Conservation (phyloP, 805 yeast species). For the Yarrowia keelungensis region DNA sequence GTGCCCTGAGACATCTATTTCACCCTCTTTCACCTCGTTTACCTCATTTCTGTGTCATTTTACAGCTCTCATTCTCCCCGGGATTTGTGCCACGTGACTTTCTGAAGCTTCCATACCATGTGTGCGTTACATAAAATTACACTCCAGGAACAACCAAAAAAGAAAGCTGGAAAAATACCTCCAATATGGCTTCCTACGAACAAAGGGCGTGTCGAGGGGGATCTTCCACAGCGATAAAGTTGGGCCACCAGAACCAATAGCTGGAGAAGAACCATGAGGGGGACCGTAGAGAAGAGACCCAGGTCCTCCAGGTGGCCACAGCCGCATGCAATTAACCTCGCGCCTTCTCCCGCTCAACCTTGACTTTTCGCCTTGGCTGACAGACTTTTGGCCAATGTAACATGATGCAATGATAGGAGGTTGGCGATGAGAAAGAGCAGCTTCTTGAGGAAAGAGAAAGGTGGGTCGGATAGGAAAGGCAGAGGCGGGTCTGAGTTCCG, state of each 20-base stretch:
- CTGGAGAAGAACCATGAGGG: too few relatives aligned
- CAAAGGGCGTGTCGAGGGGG: not conserved
- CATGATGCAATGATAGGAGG: conserved; percentile 15
- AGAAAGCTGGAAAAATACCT: conserved; percentile 12
- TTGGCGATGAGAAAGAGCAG: not conserved
- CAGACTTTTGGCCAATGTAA: conserved; percentile 18
- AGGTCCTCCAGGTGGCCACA: not conserved
- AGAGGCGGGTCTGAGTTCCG: conserved; percentile 11
- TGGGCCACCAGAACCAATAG: not conserved
- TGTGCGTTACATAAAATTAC: conserved; percentile 28
- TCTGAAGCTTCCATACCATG: conserved; percentile 6
- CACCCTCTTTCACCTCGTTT: too few relatives aligned
- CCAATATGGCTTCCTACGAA: not conserved
- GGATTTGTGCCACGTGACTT: conserved; percentile 14
- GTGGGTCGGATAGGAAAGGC: too few relatives aligned
- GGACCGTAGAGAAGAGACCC: not conserved
- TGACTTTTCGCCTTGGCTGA: not conserved
- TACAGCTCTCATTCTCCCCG: not conserved
- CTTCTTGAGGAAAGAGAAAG: too few relatives aligned
- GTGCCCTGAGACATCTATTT: too few relatives aligned
- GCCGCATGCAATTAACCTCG: conserved; percentile 20
- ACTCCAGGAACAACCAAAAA: conserved; percentile 29
- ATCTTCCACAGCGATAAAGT: not conserved
- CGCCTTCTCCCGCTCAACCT: conserved; percentile 12
- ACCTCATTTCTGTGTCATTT: not conserved